Evolutionary conservation across 2,329 filamentous ascomycete species (phyloP).

Genomic region (Colletotrichum sp.): DNA sequence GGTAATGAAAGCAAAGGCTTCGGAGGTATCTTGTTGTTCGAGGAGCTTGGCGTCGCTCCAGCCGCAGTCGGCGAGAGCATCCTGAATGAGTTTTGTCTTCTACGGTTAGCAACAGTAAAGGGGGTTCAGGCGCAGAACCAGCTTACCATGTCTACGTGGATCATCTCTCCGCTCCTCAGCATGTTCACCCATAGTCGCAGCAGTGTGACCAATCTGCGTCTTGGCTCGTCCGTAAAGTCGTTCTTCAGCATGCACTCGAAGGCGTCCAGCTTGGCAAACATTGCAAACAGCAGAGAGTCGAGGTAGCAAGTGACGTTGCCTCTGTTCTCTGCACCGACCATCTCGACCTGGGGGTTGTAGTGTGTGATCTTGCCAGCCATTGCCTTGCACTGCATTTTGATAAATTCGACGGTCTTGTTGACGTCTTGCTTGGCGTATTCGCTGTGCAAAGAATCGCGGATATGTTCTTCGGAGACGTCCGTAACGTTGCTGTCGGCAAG

Average conservation of each 20-base stretch:
- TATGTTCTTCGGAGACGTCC: slow-evolving; percentile 60
- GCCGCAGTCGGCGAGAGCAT: slow-evolving; percentile 82
- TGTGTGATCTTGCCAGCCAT: slow-evolving; percentile 78
- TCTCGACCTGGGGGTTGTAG: slow-evolving; percentile 72
- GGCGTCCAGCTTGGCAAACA: slow-evolving; percentile 89
- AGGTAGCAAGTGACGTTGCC: slow-evolving; percentile 92
- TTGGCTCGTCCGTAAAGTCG: slow-evolving; percentile 73
- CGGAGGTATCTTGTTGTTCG: slow-evolving; percentile 93
- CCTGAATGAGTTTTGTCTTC: slow-evolving; percentile 82
- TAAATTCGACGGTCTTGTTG: slow-evolving; percentile 76
- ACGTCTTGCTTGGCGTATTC: slow-evolving; percentile 71
- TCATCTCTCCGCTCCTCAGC: slow-evolving; percentile 82
- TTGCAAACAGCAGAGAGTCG: slow-evolving; percentile 89
- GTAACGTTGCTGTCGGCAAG: slow-evolving; percentile 47
- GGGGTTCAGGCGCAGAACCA: not conserved
- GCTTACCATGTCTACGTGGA: slow-evolving; percentile 81
- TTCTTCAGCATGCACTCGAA: slow-evolving; percentile 93
- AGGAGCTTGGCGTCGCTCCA: slow-evolving; percentile 81
- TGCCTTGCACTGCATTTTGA: slow-evolving; percentile 80
- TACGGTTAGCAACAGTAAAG: slow-evolving; percentile 27
- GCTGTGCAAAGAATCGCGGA: slow-evolving; percentile 61
- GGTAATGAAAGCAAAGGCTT: slow-evolving; percentile 94
- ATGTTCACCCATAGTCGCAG: slow-evolving; percentile 93
- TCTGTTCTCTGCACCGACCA: slow-evolving; percentile 87
- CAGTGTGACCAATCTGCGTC: slow-evolving; percentile 76